Evolutionary conservation across 352 stramenopile species (phyloP).

Genomic region (Hyphochytrium catenoides): DNA sequence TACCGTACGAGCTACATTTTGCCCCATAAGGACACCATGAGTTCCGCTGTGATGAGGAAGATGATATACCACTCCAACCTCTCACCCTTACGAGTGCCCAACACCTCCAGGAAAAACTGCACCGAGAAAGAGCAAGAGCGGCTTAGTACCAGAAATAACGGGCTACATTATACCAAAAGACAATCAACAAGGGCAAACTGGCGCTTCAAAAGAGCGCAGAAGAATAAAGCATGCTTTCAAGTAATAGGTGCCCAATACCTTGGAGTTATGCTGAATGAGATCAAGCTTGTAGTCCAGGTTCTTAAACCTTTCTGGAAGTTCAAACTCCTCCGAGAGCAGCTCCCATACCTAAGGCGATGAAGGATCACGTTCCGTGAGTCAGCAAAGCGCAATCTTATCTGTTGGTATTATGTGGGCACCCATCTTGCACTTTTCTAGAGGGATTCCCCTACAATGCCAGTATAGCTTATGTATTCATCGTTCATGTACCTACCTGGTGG

Average conservation of each 20-base stretch:
- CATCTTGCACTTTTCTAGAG: too few species aligned
- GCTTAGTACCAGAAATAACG: not conserved
- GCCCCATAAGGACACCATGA: too few species aligned
- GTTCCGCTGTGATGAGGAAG: constrained; percentile 82
- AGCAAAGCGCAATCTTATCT: too few species aligned
- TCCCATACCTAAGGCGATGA: too few species aligned
- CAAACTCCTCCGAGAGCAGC: constrained; percentile 65
- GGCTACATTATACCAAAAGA: not conserved
- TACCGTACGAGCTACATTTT: too few species aligned
- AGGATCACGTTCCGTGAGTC: too few species aligned
- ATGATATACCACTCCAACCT: constrained; percentile 95
- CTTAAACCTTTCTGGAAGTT: constrained; percentile 80
- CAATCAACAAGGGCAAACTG: too few species aligned
- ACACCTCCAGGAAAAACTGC: constrained; percentile 89
- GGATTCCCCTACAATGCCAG: constrained; percentile 5
- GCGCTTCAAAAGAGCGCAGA: constrained; percentile 1
- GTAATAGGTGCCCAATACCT: constrained; percentile 20
- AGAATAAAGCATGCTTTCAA: too few species aligned
- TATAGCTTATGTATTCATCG: constrained; percentile 22
- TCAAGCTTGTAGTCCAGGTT: constrained; percentile 93
- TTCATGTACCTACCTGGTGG: constrained; percentile 56
- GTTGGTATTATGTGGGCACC: too few species aligned
- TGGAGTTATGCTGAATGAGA: constrained; percentile 92
- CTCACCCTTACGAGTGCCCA: constrained; percentile 80
- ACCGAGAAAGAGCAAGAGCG: constrained; percentile 1